Percentiles rank a stretch among this genome's conserved stretches.
Evolutionary conservation across 2,329 filamentous ascomycete genomes (phyloP).

Genomic region (Sclerotiophoma versabilis): DNA sequence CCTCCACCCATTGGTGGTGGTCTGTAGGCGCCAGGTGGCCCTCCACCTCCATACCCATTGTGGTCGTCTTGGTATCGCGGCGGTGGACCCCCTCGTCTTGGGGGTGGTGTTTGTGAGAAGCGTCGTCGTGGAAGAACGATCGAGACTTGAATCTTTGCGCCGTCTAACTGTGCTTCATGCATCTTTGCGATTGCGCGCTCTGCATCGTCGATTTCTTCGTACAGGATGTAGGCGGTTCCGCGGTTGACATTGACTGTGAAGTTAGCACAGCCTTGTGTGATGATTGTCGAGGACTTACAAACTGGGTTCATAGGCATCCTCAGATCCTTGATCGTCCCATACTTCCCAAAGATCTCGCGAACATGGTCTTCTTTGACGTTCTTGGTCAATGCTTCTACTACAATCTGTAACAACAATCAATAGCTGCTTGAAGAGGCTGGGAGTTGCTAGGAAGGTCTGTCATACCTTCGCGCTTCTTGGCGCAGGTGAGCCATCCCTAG

Average conservation of each 20-base stretch:
- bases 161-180: constrained; percentile 96
- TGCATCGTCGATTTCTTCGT: constrained; percentile 76
- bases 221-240: constrained; percentile 92
- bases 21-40: constrained; percentile 46
- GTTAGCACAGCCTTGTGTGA: constrained; percentile 10
- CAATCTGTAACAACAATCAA: constrained; percentile 67
- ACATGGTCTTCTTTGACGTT: constrained; percentile 91
- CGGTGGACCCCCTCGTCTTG: constrained; percentile 64
- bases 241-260: constrained; percentile 81
- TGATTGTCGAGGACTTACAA: constrained; percentile 63
- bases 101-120: constrained; percentile 80
- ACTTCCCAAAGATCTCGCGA: constrained; percentile 88
- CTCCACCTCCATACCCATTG: constrained; percentile 35
- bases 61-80: constrained; percentile 38
- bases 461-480: constrained; percentile 51
- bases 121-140: constrained; percentile 86
- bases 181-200: constrained; percentile 92
- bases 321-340: constrained; percentile 83
- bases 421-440: constrained; percentile 5
- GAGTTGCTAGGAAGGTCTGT: not conserved
- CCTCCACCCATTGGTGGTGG: constrained; percentile 45
- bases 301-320: constrained; percentile 88
- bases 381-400: constrained; percentile 94
- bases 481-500: constrained; percentile 42
- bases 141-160: constrained; percentile 81